Evolutionary conservation across 768 basidiomycete genomes (phyloP).

Genomic region (Pleurotus sapidus): DNA sequence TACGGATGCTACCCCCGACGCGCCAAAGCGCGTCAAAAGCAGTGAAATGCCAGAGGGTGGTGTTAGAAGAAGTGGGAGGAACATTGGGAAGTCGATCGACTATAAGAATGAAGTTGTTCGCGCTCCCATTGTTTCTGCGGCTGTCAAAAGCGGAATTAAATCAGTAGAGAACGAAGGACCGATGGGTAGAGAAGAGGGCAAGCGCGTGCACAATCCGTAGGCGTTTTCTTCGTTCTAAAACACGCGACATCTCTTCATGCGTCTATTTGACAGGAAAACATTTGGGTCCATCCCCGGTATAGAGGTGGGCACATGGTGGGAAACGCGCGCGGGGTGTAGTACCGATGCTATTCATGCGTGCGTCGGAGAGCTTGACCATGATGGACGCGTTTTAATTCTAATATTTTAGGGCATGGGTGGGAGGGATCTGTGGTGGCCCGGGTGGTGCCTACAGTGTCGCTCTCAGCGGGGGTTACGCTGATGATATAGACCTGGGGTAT

Average conservation of each 20-base stretch:
- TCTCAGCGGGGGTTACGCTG: slow-evolving; percentile 86
- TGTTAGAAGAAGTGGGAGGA: slow-evolving; percentile 66
- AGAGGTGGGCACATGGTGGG: slow-evolving; percentile 83
- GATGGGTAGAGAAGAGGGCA: slow-evolving; percentile 31
- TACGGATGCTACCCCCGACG: slow-evolving; percentile 21
- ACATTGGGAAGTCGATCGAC: slow-evolving; percentile 54
- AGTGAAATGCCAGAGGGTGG: slow-evolving; percentile 19
- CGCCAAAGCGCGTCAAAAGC: slow-evolving; percentile 28
- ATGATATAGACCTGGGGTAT: slow-evolving; percentile 80
- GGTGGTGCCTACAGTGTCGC: slow-evolving; percentile 84
- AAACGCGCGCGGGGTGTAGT: slow-evolving; percentile 66
- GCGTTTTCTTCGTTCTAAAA: slow-evolving; percentile 18
- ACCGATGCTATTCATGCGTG: slow-evolving; percentile 83
- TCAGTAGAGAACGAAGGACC: slow-evolving; percentile 30
- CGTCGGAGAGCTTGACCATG: slow-evolving; percentile 22
- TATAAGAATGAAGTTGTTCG: slow-evolving; percentile 43
- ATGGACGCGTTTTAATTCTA: neutral
- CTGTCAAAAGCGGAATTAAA: slow-evolving; percentile 35
- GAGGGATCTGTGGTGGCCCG: slow-evolving; percentile 67
- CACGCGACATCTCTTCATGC: neutral
- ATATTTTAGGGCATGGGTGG: slow-evolving; percentile 68
- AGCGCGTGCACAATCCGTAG: slow-evolving; percentile 50
- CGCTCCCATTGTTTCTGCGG: slow-evolving; percentile 30
- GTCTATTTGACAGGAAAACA: slow-evolving; percentile 48
- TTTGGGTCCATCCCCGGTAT: slow-evolving; percentile 83